These are phyloP conservation scores for Beta vulgaris DNA, from an alignment of 148 eudicot species.

Conservation along the genomic window DNA sequence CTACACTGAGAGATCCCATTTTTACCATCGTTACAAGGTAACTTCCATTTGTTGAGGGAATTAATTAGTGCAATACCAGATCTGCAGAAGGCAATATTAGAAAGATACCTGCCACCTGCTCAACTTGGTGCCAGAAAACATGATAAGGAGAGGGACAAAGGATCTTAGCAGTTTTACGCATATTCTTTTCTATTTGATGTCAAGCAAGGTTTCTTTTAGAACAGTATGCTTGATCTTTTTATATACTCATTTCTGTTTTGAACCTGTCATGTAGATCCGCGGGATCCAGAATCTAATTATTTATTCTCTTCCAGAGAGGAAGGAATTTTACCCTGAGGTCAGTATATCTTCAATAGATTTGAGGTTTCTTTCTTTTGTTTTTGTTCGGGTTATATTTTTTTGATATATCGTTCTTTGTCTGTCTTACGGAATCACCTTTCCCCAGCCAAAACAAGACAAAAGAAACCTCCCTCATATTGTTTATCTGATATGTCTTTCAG, in stretches of 20 bases:
- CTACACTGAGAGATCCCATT: conserved; percentile 92
- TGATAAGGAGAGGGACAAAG: neutral
- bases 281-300: conserved; percentile 84
- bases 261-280: conserved; percentile 52
- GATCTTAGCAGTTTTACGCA: neutral
- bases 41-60: neutral
- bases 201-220: neutral
- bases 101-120: neutral
- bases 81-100: neutral
- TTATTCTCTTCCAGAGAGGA: conserved; percentile 93
- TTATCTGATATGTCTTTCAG: conserved; percentile 34
- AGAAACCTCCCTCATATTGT: neutral
- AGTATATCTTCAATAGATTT: conserved; percentile 16
- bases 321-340: conserved; percentile 97
- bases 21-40: conserved; percentile 97
- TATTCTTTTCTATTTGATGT: neutral
- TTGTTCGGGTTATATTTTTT: conserved; percentile 3
- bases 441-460: neutral
- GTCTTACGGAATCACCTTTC: neutral
- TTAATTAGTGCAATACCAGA: neutral
- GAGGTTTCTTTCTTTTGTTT: neutral
- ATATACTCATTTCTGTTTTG: conserved; percentile 1
- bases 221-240: neutral
- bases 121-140: neutral
- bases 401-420: neutral